Conservation (phyloP, 2,329 filamentous ascomycete genomes). For the Aspergillus sojae region DNA sequence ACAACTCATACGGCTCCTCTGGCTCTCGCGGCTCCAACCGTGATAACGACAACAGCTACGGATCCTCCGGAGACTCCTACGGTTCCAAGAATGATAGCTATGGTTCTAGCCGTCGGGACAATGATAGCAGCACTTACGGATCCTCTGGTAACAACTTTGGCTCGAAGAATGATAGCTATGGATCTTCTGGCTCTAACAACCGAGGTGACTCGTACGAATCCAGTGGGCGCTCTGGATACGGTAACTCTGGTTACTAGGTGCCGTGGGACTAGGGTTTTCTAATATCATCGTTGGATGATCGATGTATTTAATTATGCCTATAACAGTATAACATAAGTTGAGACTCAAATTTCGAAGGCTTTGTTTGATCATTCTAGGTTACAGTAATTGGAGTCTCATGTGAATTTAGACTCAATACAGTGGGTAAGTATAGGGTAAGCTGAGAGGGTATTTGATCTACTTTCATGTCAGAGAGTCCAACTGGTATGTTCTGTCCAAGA, state of each 20-base stretch:
- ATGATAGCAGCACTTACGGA: background rate
- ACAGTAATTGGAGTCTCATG: background rate
- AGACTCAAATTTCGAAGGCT: background rate
- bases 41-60: background rate
- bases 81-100: background rate
- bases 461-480: no score
- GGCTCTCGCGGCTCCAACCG: background rate
- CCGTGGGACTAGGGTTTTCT: no score
- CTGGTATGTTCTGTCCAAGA: no score
- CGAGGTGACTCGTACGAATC: background rate
- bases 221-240: background rate
- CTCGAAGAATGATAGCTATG: background rate
- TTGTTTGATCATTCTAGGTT: background rate
- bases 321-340: background rate
- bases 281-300: background rate
- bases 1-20: background rate
- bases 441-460: no score
- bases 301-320: background rate
- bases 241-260: background rate
- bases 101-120: background rate
- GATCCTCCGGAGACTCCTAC: background rate
- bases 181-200: background rate
- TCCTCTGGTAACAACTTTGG: background rate
- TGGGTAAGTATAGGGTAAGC: background rate
- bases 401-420: background rate